A percentile compares a stretch with the other conserved stretches of the same genome.
Conservation (phyloP, 2,329 filamentous ascomycete genomes). For the Simplicillium aogashimaense region DNA sequence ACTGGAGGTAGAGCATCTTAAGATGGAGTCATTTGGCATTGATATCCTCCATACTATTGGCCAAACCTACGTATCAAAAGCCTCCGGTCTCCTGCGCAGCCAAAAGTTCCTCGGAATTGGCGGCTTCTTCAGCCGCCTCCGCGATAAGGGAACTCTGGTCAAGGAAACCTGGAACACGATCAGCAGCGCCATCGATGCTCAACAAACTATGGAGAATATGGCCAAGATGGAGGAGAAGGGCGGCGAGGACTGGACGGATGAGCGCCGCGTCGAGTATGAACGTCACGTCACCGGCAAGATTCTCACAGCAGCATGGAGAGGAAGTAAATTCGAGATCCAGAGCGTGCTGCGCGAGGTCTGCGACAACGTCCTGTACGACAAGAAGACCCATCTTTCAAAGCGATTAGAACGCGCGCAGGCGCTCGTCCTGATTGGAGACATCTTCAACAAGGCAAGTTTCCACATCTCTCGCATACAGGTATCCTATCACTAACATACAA, state of each 20-base stretch:
- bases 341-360: slow-evolving; percentile 91
- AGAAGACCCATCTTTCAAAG: slow-evolving; percentile 73
- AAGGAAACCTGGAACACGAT: slow-evolving; percentile 99
- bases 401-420: slow-evolving; percentile 85
- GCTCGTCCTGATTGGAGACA: slow-evolving; percentile 76
- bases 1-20: slow-evolving; percentile 92
- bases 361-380: slow-evolving; percentile 72
- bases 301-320: slow-evolving; percentile 89
- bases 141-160: slow-evolving; percentile 92
- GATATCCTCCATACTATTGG: slow-evolving; percentile 96
- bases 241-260: slow-evolving; percentile 96
- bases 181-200: slow-evolving; percentile 88
- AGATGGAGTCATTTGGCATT: slow-evolving; percentile 97
- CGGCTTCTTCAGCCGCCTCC: slow-evolving; percentile 87
- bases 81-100: slow-evolving; percentile 77
- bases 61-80: slow-evolving; percentile 80
- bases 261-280: slow-evolving; percentile 93
- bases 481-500: slow-evolving; percentile 7
- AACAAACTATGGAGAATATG: slow-evolving; percentile 99
- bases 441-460: slow-evolving; percentile 68
- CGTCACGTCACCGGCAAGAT: slow-evolving; percentile 96
- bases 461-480: neutral
- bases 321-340: slow-evolving; percentile 97
- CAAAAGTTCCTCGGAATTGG: slow-evolving; percentile 96
- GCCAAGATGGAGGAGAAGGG: slow-evolving; percentile 88